Base-by-base conservation (phyloP, 352 stramenopile species). In the Blastocystis sp. region DNA sequence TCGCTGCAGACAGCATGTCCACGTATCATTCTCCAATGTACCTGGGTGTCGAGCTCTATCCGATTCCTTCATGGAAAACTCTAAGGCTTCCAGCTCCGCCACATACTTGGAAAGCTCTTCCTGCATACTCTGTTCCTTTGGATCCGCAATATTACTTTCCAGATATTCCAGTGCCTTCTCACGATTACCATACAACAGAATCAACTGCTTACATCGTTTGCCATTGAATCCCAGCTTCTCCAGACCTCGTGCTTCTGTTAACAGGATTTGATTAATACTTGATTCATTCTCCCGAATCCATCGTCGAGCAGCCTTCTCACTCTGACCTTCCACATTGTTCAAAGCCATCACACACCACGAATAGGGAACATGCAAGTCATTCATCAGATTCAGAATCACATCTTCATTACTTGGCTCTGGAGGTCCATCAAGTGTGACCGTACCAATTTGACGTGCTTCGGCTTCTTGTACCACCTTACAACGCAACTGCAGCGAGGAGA, bases 361-460 rank as follows among this genome's bases (percentile, higher is more conserved):
- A n/a, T 37, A 51, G 11, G 77, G 77, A 12, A 87, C 59, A n/a
- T 59, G 42, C 21, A 78, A 42, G 14, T 61, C 43, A 29, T 77
- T 66, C 57, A 56, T 52, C 59, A 87, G 58, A 29, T 61, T 51
- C 16, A 63, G 21, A 51, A 78, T 78, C 19, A 61, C 43, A 39
- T 87, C 77, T 21, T 74, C 59, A 39, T 87, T 87, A 14, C n/a
- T 75, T 29, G 77, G 77, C 52, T 87, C 65, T 11, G 77, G 65
- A 52, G 77, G 52, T 19, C 77, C 77, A 21, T 87, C 77, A 19
- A 87, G 24, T 19, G 56, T 77, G 24, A 87, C 56, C 21, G n/a
- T 56, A 7, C 65, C 65, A 35, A 87, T 78, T 29, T 87, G 51
- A 7, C 21, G 19, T 19, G 61, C 65, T 42, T 87, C 77, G 21